phyloP scores from a whole-genome alignment of 2,329 filamentous ascomycete species.

The Mariannaea elegans region DNA sequence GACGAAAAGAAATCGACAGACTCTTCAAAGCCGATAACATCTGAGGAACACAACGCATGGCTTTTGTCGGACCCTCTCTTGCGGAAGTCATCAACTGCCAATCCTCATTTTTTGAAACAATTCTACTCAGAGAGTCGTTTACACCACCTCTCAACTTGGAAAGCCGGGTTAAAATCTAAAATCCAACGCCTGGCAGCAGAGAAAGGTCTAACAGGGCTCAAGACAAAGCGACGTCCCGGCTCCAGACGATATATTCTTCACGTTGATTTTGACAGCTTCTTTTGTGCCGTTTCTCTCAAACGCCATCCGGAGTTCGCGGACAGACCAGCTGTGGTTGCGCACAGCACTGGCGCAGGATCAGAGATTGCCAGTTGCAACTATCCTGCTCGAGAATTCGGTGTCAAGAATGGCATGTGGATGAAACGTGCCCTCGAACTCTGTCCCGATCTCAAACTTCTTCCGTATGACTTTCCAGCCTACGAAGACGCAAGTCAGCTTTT shows the following conservation, averaged over 20 bases:
- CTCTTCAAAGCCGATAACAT: constrained; percentile 73
- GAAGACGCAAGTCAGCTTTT: constrained; percentile 90
- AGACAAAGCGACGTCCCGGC: constrained; percentile 64
- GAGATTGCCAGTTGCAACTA: constrained; percentile 99
- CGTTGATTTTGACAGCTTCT: constrained; percentile 98
- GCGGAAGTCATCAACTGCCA: constrained; percentile 88
- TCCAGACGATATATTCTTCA: constrained; percentile 87
- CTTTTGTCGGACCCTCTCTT: constrained; percentile 86
- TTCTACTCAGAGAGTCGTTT: constrained; percentile 95
- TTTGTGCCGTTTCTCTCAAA: constrained; percentile 89
- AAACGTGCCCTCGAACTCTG: constrained; percentile 85
- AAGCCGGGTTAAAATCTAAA: constrained; percentile 89
- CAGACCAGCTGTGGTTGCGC: constrained; percentile 88
- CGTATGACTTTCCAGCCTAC: constrained; percentile 95
- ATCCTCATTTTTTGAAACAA: constrained; percentile 92
- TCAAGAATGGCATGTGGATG: constrained; percentile 99
- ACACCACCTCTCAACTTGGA: constrained; percentile 96
- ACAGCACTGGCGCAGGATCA: constrained; percentile 83
- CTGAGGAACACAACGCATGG: constrained; percentile 91
- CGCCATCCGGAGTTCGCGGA: constrained; percentile 77
- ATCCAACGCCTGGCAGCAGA: constrained; percentile 84
- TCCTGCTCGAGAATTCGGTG: constrained; percentile 81
- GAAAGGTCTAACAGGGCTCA: constrained; percentile 59
- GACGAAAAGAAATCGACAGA: constrained; percentile 17
- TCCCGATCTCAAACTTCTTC: constrained; percentile 85